Evolutionary conservation across 345 rosid genomes (phyloP), one percentile per base, ranked within the genome.

Genomic region (Pugionium cornutum): DNA sequence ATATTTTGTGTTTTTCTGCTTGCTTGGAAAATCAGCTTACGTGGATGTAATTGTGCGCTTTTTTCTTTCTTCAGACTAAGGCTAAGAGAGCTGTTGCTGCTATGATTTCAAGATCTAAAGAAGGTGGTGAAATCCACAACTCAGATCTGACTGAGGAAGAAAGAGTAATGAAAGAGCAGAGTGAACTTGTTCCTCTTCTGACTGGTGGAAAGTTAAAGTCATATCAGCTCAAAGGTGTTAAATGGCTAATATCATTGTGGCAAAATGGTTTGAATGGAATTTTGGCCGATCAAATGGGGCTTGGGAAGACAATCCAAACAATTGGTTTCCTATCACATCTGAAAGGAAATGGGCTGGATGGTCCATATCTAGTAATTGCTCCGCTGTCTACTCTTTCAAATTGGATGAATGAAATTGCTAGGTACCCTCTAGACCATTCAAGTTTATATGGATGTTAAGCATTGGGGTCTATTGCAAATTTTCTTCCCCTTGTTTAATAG

Each of bases 271-370:
- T 94, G 60, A 90, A 90, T 79, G 99, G 99, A 37, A 94, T 94
- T 68, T 86, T 94, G 67, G 99, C 99, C 26, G 99, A 94, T 81
- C 99, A 94, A 80, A 94, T 94, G 99, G 99, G 99, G 10, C 90
- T 90, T 10, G 99, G 99, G 70, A 94, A 94, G 84, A 90, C 99
- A 1, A 90, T 94, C 76, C 99, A 94, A 73, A 88, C 96, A 18
- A 90, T 94, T 64, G 90, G 90, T 52, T 94, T 94, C 66, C 84
- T 94, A 37, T 81, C 97, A 44, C 99, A 94, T 76, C 69, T 94
- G 25, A 94, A 84, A 74, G 95, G 89, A 61, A 88, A 88, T 35
- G 88, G 92, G 53, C 72, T 94, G 79, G 70, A 90, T 77, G 97
- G 99, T 48, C 97, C 99, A 7, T 94, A 83, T 80, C 72, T 94